Base-by-base conservation (phyloP, 2,329 filamentous ascomycete genomes). In the Alternaria brassicae region DNA sequence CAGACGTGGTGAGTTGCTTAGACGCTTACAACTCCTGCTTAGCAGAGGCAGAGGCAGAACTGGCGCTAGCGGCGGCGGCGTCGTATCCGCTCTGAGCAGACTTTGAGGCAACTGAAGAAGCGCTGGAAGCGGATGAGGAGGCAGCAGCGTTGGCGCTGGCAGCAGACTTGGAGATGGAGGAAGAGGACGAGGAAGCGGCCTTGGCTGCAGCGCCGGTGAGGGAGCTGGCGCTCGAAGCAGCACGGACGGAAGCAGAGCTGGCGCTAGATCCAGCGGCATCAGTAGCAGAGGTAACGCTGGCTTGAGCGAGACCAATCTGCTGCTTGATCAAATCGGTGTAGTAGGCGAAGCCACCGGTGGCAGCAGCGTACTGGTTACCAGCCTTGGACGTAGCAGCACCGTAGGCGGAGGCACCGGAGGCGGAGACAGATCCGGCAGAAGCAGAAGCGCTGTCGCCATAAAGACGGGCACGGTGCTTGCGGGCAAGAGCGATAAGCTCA, bases 401-500 rank as follows among this genome's bases (percentile, higher is more conserved):
- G 70, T 86, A 94, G 40, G 81, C 81, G 53, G 81, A 81, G 54
- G 81, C 81, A 65, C 80, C 80, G 55, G 73, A 77, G 57, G 77
- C 78, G 44, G 76, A 78, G 52, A 74, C 10, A 27, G 58, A 60
- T 27, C 36, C 73, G 53, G 79, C 75, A 28, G 72, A 67, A 21
- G 68, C 72, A 30, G 72, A 73, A 30, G 86, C 78, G 50, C 85
- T 91, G 71, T 92, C 89, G 60, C 88, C 89, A 17, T 89, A 82
- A 44, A 94, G 82, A 58, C 88, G 82, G 58, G 90, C 89, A 59
- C 91, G 89, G 80, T 96, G 87, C 84, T 95, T 96, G 76, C 94
- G 92, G 64, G 94, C 90, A 62, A 98, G 86, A 53, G 94, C 93
- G 53, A 96, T 84, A 25, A 98, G 86, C 79, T 99, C 94, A 72